Evolutionary conservation across 768 basidiomycete species (phyloP).

Genomic region (Coprinopsis sp.): DNA sequence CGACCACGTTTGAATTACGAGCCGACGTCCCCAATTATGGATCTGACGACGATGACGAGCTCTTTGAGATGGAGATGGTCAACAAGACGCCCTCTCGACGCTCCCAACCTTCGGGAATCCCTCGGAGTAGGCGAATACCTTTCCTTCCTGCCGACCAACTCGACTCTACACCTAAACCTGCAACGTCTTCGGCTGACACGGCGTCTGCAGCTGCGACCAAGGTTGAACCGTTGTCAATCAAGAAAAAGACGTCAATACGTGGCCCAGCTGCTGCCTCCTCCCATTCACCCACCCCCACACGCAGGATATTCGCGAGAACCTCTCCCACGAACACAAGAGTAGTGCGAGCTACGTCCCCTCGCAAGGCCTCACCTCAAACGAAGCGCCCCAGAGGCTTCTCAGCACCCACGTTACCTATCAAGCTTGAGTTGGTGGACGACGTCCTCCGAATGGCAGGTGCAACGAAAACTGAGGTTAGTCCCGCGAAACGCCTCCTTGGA

Average conservation of each 20-base stretch:
- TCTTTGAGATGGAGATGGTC: background rate
- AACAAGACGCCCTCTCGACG: conserved; percentile 20
- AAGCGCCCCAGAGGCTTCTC: conserved; percentile 34
- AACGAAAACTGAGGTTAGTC: conserved; percentile 63
- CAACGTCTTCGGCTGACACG: conserved; percentile 19
- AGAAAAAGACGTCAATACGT: conserved; percentile 72
- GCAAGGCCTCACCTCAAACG: conserved; percentile 47
- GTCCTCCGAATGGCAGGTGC: conserved; percentile 46
- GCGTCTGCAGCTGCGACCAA: conserved; percentile 36
- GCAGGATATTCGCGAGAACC: conserved; percentile 40
- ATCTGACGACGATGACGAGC: conserved; percentile 7
- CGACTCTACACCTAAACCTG: conserved; percentile 47
- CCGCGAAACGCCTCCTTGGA: background rate
- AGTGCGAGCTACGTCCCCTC: conserved; percentile 41
- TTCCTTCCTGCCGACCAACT: conserved; percentile 36
- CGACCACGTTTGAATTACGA: conserved; percentile 28
- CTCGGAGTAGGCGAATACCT: conserved; percentile 63
- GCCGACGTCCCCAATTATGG: conserved; percentile 37
- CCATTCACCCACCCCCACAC: conserved; percentile 31
- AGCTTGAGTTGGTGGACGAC: conserved; percentile 36
- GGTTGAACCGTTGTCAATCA: conserved; percentile 82
- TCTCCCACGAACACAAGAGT: conserved; percentile 52
- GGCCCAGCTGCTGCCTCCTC: conserved; percentile 32
- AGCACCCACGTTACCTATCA: conserved; percentile 22
- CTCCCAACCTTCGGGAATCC: conserved; percentile 36